Percentiles rank a stretch among this genome's conserved stretches.
These are phyloP conservation scores for Candida morakotiae DNA, from an alignment of 805 yeast genomes.

Conservation along the genomic window DNA sequence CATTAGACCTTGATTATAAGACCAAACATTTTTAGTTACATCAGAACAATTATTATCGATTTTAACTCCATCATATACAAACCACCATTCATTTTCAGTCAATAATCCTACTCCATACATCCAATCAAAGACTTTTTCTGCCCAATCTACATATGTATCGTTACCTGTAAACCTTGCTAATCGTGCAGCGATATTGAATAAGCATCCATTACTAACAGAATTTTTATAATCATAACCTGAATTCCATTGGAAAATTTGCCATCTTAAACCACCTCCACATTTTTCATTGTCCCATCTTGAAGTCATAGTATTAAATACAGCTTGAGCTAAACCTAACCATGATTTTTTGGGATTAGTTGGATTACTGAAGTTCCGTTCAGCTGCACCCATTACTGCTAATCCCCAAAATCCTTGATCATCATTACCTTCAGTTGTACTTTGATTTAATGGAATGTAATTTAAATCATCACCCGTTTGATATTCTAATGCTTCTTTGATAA, in stretches of 20 bases:
- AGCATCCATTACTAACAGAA: constrained; percentile 41
- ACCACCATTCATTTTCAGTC: constrained; percentile 38
- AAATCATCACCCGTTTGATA: constrained; percentile 64
- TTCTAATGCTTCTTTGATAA: constrained; percentile 57
- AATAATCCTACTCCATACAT: constrained; percentile 41
- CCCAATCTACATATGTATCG: constrained; percentile 36
- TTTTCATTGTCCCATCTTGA: constrained; percentile 37
- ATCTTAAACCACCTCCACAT: constrained; percentile 42
- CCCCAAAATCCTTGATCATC: constrained; percentile 99
- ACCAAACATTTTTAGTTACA: constrained; percentile 66
- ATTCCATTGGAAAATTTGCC: constrained; percentile 49
- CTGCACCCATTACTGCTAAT: constrained; percentile 84
- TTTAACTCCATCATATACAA: constrained; percentile 71
- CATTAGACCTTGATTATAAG: constrained; percentile 80
- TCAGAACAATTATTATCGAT: constrained; percentile 57
- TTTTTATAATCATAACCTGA: constrained; percentile 44
- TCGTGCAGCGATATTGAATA: constrained; percentile 44
- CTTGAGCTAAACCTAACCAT: constrained; percentile 41
- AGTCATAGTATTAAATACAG: constrained; percentile 42
- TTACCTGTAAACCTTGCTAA: constrained; percentile 41
- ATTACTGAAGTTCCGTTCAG: constrained; percentile 78
- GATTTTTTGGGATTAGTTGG: constrained; percentile 29
- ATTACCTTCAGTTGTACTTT: constrained; percentile 90
- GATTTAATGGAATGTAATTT: constrained; percentile 84
- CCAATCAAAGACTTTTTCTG: constrained; percentile 43